A percentile compares a stretch with the other conserved stretches of the same genome.
These are phyloP conservation scores for Spergularia marina DNA, from an alignment of 148 eudicot genomes.

Conservation along the genomic window DNA sequence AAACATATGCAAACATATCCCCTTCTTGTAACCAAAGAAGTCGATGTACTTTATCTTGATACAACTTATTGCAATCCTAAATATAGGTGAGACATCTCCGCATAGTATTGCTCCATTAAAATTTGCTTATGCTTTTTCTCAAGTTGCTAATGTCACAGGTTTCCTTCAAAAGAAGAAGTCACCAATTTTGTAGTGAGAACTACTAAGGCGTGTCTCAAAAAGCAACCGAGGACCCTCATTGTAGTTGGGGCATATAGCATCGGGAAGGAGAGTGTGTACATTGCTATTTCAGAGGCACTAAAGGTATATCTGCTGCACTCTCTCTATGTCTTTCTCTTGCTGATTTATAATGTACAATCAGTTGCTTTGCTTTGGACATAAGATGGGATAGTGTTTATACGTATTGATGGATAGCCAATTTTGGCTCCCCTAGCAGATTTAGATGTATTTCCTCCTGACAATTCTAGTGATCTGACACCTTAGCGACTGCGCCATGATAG, in stretches of 20 bases:
- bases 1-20: slow-evolving; percentile 56
- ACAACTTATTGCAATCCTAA: slow-evolving; percentile 72
- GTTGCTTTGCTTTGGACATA: neutral
- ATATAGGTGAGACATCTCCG: slow-evolving; percentile 40
- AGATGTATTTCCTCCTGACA: no score
- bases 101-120: neutral
- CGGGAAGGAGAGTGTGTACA: slow-evolving; percentile 67
- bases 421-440: no score
- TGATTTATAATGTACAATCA: neutral
- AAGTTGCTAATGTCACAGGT: slow-evolving; percentile 31
- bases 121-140: slow-evolving; percentile 1
- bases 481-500: neutral
- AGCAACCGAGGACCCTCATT: slow-evolving; percentile 53
- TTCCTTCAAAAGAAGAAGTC: slow-evolving; percentile 65
- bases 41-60: slow-evolving; percentile 57
- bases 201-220: slow-evolving; percentile 38
- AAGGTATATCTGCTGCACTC: slow-evolving; percentile 30
- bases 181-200: slow-evolving; percentile 46
- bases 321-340: neutral
- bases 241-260: slow-evolving; percentile 73
- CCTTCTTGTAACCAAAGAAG: slow-evolving; percentile 37
- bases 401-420: neutral
- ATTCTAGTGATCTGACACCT: no score
- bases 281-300: slow-evolving; percentile 58
- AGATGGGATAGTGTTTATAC: neutral